Conservation (phyloP, 208 protist species). For the Trichomonas gallinae region DNA sequence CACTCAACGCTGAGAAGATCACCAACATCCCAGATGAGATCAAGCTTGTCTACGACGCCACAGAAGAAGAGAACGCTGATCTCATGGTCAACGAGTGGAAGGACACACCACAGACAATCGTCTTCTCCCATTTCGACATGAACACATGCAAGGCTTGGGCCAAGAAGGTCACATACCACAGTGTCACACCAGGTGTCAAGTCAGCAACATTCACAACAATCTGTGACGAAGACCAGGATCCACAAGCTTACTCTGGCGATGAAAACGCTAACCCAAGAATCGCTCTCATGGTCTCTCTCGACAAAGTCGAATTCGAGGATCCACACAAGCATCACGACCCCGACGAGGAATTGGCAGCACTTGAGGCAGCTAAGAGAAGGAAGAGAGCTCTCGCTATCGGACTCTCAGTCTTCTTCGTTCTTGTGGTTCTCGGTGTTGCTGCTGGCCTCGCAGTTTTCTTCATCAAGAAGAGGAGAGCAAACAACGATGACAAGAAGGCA, state of each 20-base stretch:
- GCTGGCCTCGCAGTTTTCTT: too few species aligned
- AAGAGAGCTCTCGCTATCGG: too few species aligned
- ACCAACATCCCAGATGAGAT: neutral
- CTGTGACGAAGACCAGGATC: neutral
- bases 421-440: too few species aligned
- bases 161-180: neutral
- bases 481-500: too few species aligned
- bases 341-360: too few species aligned
- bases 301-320: neutral
- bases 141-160: neutral
- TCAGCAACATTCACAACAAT: neutral
- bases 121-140: neutral
- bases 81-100: neutral
- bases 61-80: neutral
- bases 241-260: neutral
- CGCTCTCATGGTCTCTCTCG: neutral
- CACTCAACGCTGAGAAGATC: neutral
- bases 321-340: too few species aligned
- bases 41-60: neutral
- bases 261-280: neutral
- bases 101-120: neutral
- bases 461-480: too few species aligned
- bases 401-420: too few species aligned
- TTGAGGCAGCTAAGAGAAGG: too few species aligned
- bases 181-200: neutral